Base-by-base conservation (phyloP, 805 yeast species). In the Pichia rugopelliculosa region DNA sequence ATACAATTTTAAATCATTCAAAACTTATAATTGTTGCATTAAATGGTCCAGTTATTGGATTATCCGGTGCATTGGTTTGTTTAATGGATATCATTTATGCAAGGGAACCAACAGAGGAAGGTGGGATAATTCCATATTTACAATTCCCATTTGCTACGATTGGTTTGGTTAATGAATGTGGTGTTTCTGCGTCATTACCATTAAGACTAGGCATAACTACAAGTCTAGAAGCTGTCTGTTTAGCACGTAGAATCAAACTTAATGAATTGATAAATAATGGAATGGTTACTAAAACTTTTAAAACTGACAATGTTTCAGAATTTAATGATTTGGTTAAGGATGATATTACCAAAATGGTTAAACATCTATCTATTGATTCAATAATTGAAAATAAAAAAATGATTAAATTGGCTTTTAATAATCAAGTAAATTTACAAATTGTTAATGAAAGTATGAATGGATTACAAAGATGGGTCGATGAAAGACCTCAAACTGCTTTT, bases 11-110 rank as follows among this genome's bases (percentile, higher is more conserved):
- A 53, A 76, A 79, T 57, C 96, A 88, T 65, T 66, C 73, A 10
- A 88, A 88, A 61, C 71, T 87, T 9, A 67, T 88, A 34, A 80
- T 80, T 24, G 77, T 79, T 39, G 90, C 88, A 4, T 70, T 88
- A 48, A 88, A 88, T 60, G 96, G 96, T 0, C 96, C 96, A 0
- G 95, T 80, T 6, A 75, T 88, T 49, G 96, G 96, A 0, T 72
- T 88, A 49, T 70, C 81, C 27, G 79, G 90, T 2, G 88, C 89
- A 0, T 63, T 88, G 45, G 81, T 87, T 12, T 76, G 83, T n/a
- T 67, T 84, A 46, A 79, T 85, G 64, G 96, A 88, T 65, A 71
- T 88, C 50, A 72, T 88, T 10, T 87, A 86, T 59, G 82, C 83
- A 13, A 22, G 51, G 3, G 34, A 26, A 18, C 41, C 42, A 23